A percentile compares a stretch with the other conserved stretches of the same genome.
Conservation (phyloP, 306 rosid genomes). For the Medicago truncatula region MtrunA17r5.0-ANR NC_053049.1:40692001-40692500, state of each 20-base stretch:
- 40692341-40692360: conserved; percentile 74
- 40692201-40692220: background rate
- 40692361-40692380: conserved; percentile 73
- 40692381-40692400: conserved; percentile 69
- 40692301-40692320: conserved; percentile 90
- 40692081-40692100: conserved; percentile 49
- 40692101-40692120: conserved; percentile 57
- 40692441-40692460: background rate
- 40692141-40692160: conserved; percentile 68
- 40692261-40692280: conserved; percentile 51
- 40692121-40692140: conserved; percentile 72
- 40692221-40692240: conserved; percentile 7
- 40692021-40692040: background rate
- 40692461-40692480: background rate
- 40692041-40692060: background rate
- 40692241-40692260: conserved; percentile 26
- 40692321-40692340: conserved; percentile 81
- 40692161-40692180: conserved; percentile 71
- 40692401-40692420: conserved; percentile 90
- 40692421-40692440: conserved; percentile 75
- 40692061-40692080: conserved; percentile 40
- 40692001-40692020: background rate
- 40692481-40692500: no score
- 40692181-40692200: conserved; percentile 80
- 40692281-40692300: conserved; percentile 97